Base-by-base conservation (phyloP, 2,329 filamentous ascomycete genomes). In the Monilinia vaccinii-corymbosi region DNA sequence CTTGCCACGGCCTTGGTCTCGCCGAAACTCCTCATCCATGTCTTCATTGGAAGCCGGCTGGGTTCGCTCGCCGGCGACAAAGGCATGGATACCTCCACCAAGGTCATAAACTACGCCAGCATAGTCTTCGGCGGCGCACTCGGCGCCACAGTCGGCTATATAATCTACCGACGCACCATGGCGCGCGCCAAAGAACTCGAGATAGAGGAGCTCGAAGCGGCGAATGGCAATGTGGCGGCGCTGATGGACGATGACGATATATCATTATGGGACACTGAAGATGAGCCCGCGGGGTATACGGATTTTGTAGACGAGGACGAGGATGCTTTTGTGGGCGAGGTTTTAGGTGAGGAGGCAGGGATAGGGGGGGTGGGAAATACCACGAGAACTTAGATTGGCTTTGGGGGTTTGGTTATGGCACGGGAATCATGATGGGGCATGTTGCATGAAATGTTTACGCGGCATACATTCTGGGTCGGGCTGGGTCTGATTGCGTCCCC, bases 11-110 rank as follows among this genome's bases (percentile, higher is more conserved):
- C 89, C 3, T 76, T 93, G 18, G 86, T 91, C 56, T 83, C 80
- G 16, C 94, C 94, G 8, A 99, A 97, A 71, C 79, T 99, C 21
- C 79, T 97, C 61, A 85, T 99, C 55, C 90, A 96, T 71, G 84
- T 96, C 67, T 99, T 97, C 75, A 91, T 99, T 69, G 94, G 94
- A 63, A 86, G 83, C 69, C 83, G 91, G 59, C 78, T 99, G 18
- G 91, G 90, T 48, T 79, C 86, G 56, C 83, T 99, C 38, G 90
- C 89, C n/a, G 82, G 84, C 60, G 88, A 87, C 64, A 90, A 89
- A 70, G 82, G 87, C 66, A 97, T 97, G 93, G 85, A 88, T 62
- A 75, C 81, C 3, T 80, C 81, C 64, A 89, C 89, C 64, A 94
- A 92, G 73, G 80, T 84, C 32, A 78, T 97, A 68, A 96, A 94